These are phyloP conservation scores for Coemansia sp. DNA, from an alignment of 192 early-diverging fungal species.

Conservation along the genomic window DNA sequence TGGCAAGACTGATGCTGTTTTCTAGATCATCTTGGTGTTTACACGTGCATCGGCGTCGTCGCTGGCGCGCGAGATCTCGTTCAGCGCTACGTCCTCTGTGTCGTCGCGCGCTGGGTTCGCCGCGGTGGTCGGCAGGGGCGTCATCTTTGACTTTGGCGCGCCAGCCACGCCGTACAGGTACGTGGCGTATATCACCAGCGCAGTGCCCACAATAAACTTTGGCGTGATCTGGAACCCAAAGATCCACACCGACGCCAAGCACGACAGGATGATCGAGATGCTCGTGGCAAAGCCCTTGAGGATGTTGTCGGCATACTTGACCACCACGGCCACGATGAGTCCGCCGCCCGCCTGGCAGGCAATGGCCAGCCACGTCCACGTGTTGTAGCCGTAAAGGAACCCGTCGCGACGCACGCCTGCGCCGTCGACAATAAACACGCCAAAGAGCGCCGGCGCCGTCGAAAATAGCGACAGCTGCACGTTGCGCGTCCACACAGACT, in stretches of 20 bases:
- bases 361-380: constrained; percentile 79
- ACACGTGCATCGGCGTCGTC: background rate
- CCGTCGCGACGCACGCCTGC: constrained; percentile 63
- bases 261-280: constrained; percentile 91
- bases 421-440: constrained; percentile 76
- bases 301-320: constrained; percentile 98
- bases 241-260: constrained; percentile 73
- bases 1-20: too few relatives aligned
- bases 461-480: constrained; percentile 89
- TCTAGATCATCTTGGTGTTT: too few relatives aligned
- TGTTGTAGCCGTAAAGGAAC: constrained; percentile 89
- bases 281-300: constrained; percentile 99
- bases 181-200: constrained; percentile 71
- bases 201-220: constrained; percentile 69
- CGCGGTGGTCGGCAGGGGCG: constrained; percentile 7
- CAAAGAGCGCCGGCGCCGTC: constrained; percentile 71
- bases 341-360: constrained; percentile 87
- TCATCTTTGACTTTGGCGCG: background rate
- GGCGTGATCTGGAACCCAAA: constrained; percentile 78
- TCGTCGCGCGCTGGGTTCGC: too few relatives aligned
- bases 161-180: constrained; percentile 61
- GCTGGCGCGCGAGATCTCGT: background rate
- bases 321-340: constrained; percentile 91
- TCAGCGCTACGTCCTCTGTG: background rate
- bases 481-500: constrained; percentile 88